Evolutionary conservation across 2,329 filamentous ascomycete genomes (phyloP).

Genomic region (Xylariaceae sp.): DNA sequence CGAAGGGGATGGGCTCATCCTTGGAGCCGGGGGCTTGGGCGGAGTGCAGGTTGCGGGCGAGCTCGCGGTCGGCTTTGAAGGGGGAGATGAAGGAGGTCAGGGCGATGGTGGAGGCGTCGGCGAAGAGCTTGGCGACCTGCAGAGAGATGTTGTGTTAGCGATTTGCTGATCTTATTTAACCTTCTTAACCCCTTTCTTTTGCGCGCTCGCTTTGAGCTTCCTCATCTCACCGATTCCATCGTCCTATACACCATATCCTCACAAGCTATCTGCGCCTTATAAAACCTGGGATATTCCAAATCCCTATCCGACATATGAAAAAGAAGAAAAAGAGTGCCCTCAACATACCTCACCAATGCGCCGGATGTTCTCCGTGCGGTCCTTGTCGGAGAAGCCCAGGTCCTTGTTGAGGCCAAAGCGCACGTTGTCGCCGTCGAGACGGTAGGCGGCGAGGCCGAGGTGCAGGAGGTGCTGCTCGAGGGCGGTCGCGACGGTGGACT

Average conservation of each 20-base stretch:
- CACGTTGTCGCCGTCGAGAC: constrained; percentile 96
- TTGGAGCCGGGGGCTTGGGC: constrained; percentile 45
- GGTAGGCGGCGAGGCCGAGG: constrained; percentile 75
- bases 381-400: constrained; percentile 85
- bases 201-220: not conserved
- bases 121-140: constrained; percentile 89
- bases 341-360: constrained; percentile 72
- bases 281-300: not conserved
- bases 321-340: not conserved
- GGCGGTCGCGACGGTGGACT: constrained; percentile 93
- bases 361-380: constrained; percentile 96
- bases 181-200: not conserved
- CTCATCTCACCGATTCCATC: not conserved
- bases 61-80: constrained; percentile 78
- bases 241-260: not conserved
- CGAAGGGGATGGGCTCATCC: constrained; percentile 70
- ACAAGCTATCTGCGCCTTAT: not conserved
- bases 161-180: not conserved
- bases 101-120: constrained; percentile 79
- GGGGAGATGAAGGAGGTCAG: constrained; percentile 97
- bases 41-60: constrained; percentile 75
- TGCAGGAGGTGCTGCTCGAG: constrained; percentile 96
- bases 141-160: constrained; percentile 2
- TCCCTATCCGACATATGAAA: not conserved
- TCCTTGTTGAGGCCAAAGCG: constrained; percentile 98